Evolutionary conservation across 192 early-diverging fungal genomes (phyloP).

Genomic region (Coemansia javaensis): DNA sequence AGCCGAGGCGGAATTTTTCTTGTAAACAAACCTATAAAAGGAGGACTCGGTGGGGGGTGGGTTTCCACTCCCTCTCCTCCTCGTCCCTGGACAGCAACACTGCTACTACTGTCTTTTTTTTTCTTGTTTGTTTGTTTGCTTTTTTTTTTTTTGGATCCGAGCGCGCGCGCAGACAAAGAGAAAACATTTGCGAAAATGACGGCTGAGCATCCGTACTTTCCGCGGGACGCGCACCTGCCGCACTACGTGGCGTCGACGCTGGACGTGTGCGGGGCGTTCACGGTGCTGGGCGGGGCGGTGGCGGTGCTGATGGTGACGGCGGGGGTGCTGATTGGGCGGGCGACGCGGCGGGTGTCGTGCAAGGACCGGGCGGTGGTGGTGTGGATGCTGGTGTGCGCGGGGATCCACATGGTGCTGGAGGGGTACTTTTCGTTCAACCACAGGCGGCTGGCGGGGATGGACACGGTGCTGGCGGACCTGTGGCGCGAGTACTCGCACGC

Average conservation of each 20-base stretch:
- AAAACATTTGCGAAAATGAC: too few relatives aligned
- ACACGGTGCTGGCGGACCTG: constrained; percentile 62
- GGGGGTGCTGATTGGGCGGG: constrained; percentile 16
- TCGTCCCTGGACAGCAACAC: not conserved
- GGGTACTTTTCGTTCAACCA: constrained; percentile 78
- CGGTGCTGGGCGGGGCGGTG: constrained; percentile 26
- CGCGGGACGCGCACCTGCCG: constrained; percentile 22
- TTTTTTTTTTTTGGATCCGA: too few relatives aligned
- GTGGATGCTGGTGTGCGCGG: constrained; percentile 81
- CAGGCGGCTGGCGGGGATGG: constrained; percentile 60
- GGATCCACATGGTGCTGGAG: constrained; percentile 81
- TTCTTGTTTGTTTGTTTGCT: not conserved
- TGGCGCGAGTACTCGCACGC: constrained; percentile 91
- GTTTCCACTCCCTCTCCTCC: not conserved
- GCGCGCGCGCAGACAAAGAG: too few relatives aligned
- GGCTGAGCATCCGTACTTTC: constrained; percentile 38
- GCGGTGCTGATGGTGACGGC: constrained; percentile 10
- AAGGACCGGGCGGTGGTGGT: constrained; percentile 57
- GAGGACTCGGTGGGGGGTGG: too few relatives aligned
- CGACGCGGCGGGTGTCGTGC: constrained; percentile 15
- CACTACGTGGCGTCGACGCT: constrained; percentile 43
- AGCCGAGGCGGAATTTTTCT: not conserved
- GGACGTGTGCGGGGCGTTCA: constrained; percentile 26
- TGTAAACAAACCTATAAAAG: not conserved
- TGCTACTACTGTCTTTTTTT: not conserved